These are phyloP conservation scores for Picochlorum sp. DNA, from an alignment of 139 green algal genomes.

Conservation along the genomic window DNA sequence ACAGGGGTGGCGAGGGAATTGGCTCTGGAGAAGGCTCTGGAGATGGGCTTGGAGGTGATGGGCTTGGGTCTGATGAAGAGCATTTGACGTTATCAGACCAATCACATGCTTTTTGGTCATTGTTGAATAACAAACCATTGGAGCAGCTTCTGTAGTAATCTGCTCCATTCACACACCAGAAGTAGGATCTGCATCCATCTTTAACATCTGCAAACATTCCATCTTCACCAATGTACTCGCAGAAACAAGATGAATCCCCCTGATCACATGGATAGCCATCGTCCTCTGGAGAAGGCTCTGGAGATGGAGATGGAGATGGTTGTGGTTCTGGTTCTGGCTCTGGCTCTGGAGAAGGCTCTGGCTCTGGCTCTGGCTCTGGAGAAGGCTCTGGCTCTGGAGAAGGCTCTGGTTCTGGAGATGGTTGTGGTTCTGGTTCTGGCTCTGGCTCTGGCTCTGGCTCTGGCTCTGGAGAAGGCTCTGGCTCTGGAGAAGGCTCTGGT, in stretches of 20 bases:
- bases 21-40: background rate
- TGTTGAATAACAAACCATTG: slow-evolving; percentile 1
- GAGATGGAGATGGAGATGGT: background rate
- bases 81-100: background rate
- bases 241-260: background rate
- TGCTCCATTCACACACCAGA: background rate
- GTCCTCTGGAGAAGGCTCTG: background rate
- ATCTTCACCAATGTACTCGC: background rate
- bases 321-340: background rate
- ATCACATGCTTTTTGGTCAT: background rate
- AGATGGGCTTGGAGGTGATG: slow-evolving; percentile 4
- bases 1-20: background rate
- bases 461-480: background rate
- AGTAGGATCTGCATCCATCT: background rate
- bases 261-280: background rate
- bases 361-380: background rate
- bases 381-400: background rate
- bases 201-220: slow-evolving; percentile 1
- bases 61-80: background rate
- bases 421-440: background rate
- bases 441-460: background rate
- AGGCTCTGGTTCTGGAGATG: background rate
- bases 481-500: background rate
- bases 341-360: background rate
- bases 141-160: background rate